Conservation (phyloP, 2,329 filamentous ascomycete species). For the Trichoderma sp. region DNA sequence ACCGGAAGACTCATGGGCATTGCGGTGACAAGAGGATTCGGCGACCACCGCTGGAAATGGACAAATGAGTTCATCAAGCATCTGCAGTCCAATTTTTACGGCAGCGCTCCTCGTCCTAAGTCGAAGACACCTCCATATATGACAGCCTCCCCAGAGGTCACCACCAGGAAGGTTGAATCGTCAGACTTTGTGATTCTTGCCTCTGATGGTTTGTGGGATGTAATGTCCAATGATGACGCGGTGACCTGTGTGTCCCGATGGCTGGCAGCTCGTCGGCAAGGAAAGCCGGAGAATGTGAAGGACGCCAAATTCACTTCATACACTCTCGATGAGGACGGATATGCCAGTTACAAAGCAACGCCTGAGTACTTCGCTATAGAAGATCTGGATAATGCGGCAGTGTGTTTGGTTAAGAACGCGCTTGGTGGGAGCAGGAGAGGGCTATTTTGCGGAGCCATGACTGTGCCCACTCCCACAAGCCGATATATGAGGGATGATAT, state of each 20-base stretch:
- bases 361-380: conserved; percentile 68
- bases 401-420: conserved; percentile 78
- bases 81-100: conserved; percentile 49
- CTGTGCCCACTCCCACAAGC: conserved; percentile 69
- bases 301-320: conserved; percentile 23
- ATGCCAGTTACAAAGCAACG: conserved; percentile 29
- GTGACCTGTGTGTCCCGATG: conserved; percentile 23
- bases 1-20: conserved; percentile 63
- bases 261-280: conserved; percentile 22
- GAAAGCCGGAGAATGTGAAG: conserved; percentile 29
- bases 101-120: conserved; percentile 42
- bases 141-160: conserved; percentile 21
- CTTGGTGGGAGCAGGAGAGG: conserved; percentile 75
- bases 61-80: conserved; percentile 42
- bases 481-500: conserved; percentile 70
- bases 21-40: conserved; percentile 65
- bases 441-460: conserved; percentile 72
- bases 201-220: conserved; percentile 25
- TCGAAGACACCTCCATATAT: conserved; percentile 32
- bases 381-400: conserved; percentile 74
- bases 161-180: neutral
- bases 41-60: conserved; percentile 71
- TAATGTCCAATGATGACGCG: conserved; percentile 23
- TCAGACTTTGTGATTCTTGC: conserved; percentile 25
- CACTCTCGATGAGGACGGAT: conserved; percentile 27